These are phyloP conservation scores for Chara braunii DNA, from an alignment of 139 green algal species.

Conservation along the genomic window DNA sequence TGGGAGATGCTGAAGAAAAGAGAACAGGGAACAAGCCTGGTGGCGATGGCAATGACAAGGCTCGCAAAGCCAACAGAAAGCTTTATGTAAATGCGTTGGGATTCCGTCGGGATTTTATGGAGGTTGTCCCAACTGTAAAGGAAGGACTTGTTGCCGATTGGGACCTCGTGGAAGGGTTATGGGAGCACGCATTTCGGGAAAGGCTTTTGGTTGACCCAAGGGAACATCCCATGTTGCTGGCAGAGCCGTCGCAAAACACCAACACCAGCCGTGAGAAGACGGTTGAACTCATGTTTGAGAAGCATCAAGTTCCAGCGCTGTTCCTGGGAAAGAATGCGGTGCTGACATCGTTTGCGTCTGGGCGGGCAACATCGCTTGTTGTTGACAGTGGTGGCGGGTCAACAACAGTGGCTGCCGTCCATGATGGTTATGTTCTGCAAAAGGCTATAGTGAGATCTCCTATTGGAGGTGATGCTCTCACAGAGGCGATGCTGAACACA, in stretches of 20 bases:
- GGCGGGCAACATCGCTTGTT: constrained; percentile 78
- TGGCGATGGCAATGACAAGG: neutral
- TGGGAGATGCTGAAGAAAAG: neutral
- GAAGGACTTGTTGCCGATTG: constrained; percentile 63
- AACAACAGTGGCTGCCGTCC: constrained; percentile 74
- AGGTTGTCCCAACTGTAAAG: constrained; percentile 43
- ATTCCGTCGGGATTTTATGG: constrained; percentile 56
- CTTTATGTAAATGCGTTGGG: constrained; percentile 50
- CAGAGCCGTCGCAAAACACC: constrained; percentile 70
- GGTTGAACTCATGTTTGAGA: constrained; percentile 76
- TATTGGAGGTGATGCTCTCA: constrained; percentile 53
- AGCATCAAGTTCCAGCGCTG: constrained; percentile 59
- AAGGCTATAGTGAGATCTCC: constrained; percentile 60
- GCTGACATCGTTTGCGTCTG: constrained; percentile 76
- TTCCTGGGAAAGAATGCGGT: constrained; percentile 85
- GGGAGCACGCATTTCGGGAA: constrained; percentile 57
- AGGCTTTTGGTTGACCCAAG: constrained; percentile 62
- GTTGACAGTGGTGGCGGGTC: constrained; percentile 39
- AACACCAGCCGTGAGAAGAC: constrained; percentile 59
- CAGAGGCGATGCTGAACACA: neutral
- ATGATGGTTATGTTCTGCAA: constrained; percentile 85
- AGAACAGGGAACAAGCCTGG: neutral
- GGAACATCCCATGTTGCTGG: constrained; percentile 83
- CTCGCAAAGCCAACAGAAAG: constrained; percentile 13
- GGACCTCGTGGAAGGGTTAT: constrained; percentile 66